A percentile compares a stretch with the other conserved stretches of the same genome.
Evolutionary conservation across 331 rosid genomes (phyloP).

Genomic region (Arachis monticola): DNA sequence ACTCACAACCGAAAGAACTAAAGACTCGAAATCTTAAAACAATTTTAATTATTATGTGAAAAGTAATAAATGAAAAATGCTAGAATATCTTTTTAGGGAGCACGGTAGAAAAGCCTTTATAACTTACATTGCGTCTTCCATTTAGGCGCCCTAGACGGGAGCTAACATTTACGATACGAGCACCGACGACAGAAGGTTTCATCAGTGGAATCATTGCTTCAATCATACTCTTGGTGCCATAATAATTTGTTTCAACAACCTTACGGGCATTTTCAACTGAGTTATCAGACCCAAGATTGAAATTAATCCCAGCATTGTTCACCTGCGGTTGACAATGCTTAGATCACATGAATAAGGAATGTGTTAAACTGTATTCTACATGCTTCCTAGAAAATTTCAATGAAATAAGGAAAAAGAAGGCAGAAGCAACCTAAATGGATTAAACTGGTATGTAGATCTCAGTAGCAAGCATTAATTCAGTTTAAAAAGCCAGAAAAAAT

Average conservation of each 20-base stretch:
- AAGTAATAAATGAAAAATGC: no score
- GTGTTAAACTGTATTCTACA: background rate
- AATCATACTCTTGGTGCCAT: conserved; percentile 68
- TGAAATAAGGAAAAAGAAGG: background rate
- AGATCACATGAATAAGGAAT: conserved; percentile 21
- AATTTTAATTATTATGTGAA: background rate
- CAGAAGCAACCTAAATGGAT: conserved; percentile 20
- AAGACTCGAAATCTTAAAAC: background rate
- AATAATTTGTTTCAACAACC: conserved; percentile 73
- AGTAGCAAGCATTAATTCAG: conserved; percentile 9
- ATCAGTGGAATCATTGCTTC: conserved; percentile 82
- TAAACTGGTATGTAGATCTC: conserved; percentile 24
- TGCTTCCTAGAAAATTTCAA: background rate
- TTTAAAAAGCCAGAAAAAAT: conserved; percentile 10
- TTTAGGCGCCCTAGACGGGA: conserved; percentile 80
- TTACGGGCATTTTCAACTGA: conserved; percentile 66
- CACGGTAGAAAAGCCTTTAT: background rate
- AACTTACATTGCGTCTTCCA: conserved; percentile 81
- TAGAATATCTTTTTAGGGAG: background rate
- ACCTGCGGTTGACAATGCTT: conserved; percentile 50
- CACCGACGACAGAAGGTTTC: conserved; percentile 75
- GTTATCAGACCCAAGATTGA: conserved; percentile 79
- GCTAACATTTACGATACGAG: conserved; percentile 78
- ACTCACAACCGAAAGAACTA: background rate
- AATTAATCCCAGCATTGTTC: conserved; percentile 55